phyloP scores from a whole-genome alignment of 2,329 filamentous ascomycete species.

The Calonectria pteridis region DNA sequence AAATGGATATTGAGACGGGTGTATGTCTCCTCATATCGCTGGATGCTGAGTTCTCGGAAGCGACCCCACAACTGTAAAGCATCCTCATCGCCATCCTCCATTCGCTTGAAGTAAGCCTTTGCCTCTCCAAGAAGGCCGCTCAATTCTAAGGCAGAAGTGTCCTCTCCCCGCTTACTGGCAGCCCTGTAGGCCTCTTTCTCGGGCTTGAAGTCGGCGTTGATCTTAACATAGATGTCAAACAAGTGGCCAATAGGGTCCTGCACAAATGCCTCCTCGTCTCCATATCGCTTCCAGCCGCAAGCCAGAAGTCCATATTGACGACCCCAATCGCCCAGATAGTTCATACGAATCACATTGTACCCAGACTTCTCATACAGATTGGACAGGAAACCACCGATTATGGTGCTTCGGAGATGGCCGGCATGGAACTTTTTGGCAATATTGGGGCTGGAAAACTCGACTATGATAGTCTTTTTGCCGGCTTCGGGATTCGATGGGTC shows the following conservation, averaged over 20 bases:
- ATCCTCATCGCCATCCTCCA: constrained; percentile 70
- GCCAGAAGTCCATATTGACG: constrained; percentile 78
- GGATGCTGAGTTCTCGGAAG: constrained; percentile 70
- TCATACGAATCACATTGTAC: constrained; percentile 79
- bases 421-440: constrained; percentile 27
- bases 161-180: constrained; percentile 59
- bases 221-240: constrained; percentile 79
- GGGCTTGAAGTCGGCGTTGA: constrained; percentile 70
- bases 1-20: constrained; percentile 71
- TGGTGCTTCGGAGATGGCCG: constrained; percentile 23
- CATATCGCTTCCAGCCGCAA: constrained; percentile 76
- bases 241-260: constrained; percentile 79
- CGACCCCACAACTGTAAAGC: constrained; percentile 69
- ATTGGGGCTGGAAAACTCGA: constrained; percentile 24
- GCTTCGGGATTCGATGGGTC: neutral
- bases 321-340: constrained; percentile 85
- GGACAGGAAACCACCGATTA: constrained; percentile 54
- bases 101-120: constrained; percentile 71
- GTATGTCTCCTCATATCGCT: constrained; percentile 70
- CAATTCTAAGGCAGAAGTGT: constrained; percentile 58
- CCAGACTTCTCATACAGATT: constrained; percentile 77
- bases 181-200: constrained; percentile 71
- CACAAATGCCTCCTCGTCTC: constrained; percentile 72
- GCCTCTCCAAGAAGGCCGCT: constrained; percentile 62
- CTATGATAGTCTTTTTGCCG: constrained; percentile 17